These are phyloP conservation scores for Boeremia exigua DNA, from an alignment of 2,329 filamentous ascomycete genomes.

Conservation along the genomic window DNA sequence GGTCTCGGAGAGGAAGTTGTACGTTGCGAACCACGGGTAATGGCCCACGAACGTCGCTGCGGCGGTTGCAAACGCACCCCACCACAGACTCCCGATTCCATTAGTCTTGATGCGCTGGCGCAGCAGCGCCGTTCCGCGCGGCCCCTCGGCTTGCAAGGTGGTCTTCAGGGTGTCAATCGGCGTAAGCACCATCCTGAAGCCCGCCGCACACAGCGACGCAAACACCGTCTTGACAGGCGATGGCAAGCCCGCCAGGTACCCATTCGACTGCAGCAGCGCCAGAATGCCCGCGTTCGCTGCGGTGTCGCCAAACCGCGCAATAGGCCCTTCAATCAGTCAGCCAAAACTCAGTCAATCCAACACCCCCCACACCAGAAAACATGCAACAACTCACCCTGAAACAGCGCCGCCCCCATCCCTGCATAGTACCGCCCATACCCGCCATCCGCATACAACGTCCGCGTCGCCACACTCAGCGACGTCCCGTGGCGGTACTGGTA, in stretches of 20 bases:
- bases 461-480: slow-evolving; percentile 31
- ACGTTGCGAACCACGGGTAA: slow-evolving; percentile 40
- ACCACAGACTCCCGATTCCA: slow-evolving; percentile 38
- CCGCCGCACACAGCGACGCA: slow-evolving; percentile 34
- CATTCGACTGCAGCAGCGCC: slow-evolving; percentile 35
- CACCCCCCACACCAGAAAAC: neutral
- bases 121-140: slow-evolving; percentile 28
- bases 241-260: slow-evolving; percentile 30
- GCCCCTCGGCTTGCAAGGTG: slow-evolving; percentile 35
- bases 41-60: slow-evolving; percentile 40
- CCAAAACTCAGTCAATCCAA: neutral
- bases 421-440: slow-evolving; percentile 35
- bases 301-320: slow-evolving; percentile 39
- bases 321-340: slow-evolving; percentile 19
- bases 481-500: slow-evolving; percentile 41
- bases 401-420: slow-evolving; percentile 32
- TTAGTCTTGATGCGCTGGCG: slow-evolving; percentile 33
- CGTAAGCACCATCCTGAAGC: slow-evolving; percentile 36
- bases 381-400: slow-evolving; percentile 22
- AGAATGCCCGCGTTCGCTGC: slow-evolving; percentile 40
- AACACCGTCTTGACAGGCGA: slow-evolving; percentile 38
- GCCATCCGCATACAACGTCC: slow-evolving; percentile 34
- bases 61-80: slow-evolving; percentile 40
- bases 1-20: slow-evolving; percentile 34
- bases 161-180: slow-evolving; percentile 41